phyloP scores from a whole-genome alignment of 495 filamentous ascomycete species.

The Talaromyces trachyspermus region DNA sequence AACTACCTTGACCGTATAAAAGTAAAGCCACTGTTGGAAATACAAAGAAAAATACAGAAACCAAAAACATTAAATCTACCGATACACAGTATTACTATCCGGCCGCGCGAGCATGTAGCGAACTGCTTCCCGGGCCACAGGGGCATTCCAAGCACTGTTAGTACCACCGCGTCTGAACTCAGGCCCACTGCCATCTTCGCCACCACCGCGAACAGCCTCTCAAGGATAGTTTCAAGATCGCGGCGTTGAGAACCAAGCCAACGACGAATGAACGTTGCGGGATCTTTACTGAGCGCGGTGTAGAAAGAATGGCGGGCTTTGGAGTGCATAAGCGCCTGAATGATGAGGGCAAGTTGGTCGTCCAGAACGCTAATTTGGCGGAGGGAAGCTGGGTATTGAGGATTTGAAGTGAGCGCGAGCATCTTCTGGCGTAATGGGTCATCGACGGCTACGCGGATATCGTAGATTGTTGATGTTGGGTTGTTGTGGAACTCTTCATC shows the following conservation, averaged over 20 bases:
- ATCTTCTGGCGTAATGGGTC: conserved; percentile 70
- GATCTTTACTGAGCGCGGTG: conserved; percentile 66
- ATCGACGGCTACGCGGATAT: conserved; percentile 76
- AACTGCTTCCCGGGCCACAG: conserved; percentile 39
- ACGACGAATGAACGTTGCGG: conserved; percentile 67
- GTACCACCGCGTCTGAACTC: conserved; percentile 53
- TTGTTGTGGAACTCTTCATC: conserved; percentile 71
- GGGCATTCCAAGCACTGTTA: conserved; percentile 47
- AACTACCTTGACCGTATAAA: conserved; percentile 5
- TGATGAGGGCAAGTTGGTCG: conserved; percentile 71
- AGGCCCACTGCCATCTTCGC: conserved; percentile 50
- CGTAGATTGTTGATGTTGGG: conserved; percentile 69
- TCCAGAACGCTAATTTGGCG: conserved; percentile 66
- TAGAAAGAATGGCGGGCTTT: conserved; percentile 86
- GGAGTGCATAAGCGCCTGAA: conserved; percentile 68
- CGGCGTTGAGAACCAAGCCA: conserved; percentile 86
- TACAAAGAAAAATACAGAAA: conserved; percentile 11
- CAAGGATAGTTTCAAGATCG: conserved; percentile 83
- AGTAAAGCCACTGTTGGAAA: conserved; percentile 8
- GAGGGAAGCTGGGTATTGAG: conserved; percentile 49
- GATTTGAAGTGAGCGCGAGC: conserved; percentile 47
- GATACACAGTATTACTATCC: conserved; percentile 19
- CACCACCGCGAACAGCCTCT: conserved; percentile 63
- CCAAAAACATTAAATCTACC: not conserved
- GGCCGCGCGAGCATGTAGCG: conserved; percentile 44